Conservation (phyloP, 2,329 filamentous ascomycete species). For the Pestalotiopsis sp. region DNA sequence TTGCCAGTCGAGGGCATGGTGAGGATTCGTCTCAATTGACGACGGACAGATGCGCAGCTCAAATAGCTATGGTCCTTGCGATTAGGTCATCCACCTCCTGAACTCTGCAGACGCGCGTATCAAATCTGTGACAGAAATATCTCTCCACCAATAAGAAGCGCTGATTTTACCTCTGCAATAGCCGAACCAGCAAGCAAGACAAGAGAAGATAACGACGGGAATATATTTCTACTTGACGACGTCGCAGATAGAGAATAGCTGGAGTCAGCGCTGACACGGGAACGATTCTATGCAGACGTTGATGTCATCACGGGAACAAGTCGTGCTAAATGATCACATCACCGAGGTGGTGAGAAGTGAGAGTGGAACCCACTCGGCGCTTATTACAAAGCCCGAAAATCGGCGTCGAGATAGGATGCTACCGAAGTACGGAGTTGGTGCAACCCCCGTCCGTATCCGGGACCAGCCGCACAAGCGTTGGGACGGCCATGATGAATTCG, state of each 20-base stretch:
- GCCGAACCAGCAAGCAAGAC: not conserved
- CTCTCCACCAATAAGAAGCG: constrained; percentile 3
- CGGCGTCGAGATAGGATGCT: not conserved
- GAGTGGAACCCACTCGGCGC: not conserved
- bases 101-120: not conserved
- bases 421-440: not conserved
- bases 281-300: not conserved
- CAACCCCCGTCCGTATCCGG: not conserved
- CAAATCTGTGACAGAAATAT: constrained; percentile 3
- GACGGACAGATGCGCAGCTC: not conserved
- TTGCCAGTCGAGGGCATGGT: not conserved
- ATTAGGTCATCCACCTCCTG: not conserved
- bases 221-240: not conserved
- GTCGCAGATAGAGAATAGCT: not conserved
- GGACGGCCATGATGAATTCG: not conserved
- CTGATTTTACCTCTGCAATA: not conserved
- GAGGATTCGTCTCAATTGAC: not conserved
- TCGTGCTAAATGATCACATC: not conserved
- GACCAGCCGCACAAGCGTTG: not conserved
- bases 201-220: not conserved
- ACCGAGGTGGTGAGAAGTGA: not conserved
- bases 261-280: not conserved
- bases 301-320: not conserved
- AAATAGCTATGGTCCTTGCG: not conserved
- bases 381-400: constrained; percentile 3